Evolutionary conservation across 495 filamentous ascomycete species (phyloP).

Genomic region (Aspergillus biplanus): DNA sequence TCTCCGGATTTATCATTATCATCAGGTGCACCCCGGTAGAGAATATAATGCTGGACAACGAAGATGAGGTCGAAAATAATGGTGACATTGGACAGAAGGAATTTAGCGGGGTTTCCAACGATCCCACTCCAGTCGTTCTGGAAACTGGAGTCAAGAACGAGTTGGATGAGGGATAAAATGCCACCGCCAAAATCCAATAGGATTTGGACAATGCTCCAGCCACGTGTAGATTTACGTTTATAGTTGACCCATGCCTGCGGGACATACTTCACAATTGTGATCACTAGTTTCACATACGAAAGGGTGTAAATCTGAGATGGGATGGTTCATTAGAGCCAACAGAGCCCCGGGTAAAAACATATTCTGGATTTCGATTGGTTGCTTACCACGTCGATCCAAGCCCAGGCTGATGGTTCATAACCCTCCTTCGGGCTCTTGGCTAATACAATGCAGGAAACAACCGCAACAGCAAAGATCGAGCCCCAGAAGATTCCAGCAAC

Average conservation of each 20-base stretch:
- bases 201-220: constrained; percentile 86
- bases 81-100: constrained; percentile 79
- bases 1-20: constrained; percentile 13
- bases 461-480: constrained; percentile 58
- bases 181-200: constrained; percentile 85
- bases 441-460: constrained; percentile 59
- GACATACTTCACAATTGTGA: constrained; percentile 88
- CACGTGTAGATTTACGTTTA: constrained; percentile 75
- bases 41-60: constrained; percentile 81
- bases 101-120: constrained; percentile 89
- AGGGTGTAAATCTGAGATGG: constrained; percentile 70
- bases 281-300: constrained; percentile 84
- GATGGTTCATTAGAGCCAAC: constrained; percentile 16
- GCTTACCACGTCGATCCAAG: constrained; percentile 82
- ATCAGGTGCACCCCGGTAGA: constrained; percentile 57
- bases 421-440: constrained; percentile 54
- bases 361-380: constrained; percentile 6
- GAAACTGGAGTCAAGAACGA: constrained; percentile 81
- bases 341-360: constrained; percentile 8
- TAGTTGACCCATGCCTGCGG: constrained; percentile 87
- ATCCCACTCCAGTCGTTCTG: constrained; percentile 88
- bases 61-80: constrained; percentile 89
- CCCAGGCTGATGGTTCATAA: constrained; percentile 59
- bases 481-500: constrained; percentile 71
- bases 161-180: constrained; percentile 78